These are phyloP conservation scores for Ophiosphaerella herpotricha DNA, from an alignment of 2,329 filamentous ascomycete genomes.

Conservation along the genomic window DNA sequence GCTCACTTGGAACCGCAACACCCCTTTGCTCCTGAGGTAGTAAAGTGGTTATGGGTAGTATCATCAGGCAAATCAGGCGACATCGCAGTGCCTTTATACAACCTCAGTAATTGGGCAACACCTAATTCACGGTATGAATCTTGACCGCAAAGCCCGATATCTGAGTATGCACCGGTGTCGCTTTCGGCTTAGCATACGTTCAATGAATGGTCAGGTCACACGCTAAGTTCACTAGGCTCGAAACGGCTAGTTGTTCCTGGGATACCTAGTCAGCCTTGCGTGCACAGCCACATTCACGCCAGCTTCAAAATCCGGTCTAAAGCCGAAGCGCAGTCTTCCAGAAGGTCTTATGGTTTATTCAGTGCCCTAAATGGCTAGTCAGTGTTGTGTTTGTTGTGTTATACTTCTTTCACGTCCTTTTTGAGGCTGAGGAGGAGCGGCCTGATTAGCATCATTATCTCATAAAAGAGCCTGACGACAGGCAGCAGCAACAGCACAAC, in stretches of 20 bases:
- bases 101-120: not conserved
- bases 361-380: conserved; percentile 5
- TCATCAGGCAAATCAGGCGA: not conserved
- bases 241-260: too few species aligned
- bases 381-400: too few species aligned
- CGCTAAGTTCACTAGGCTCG: not conserved
- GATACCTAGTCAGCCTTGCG: conserved; percentile 19
- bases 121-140: not conserved
- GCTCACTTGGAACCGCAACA: not conserved
- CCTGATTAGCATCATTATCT: too few species aligned
- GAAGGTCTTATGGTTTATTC: not conserved
- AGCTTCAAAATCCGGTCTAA: not conserved
- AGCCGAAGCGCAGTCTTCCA: conserved; percentile 5
- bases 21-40: not conserved
- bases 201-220: conserved; percentile 5
- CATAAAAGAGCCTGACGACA: too few species aligned
- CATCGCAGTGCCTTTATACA: conserved; percentile 5
- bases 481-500: too few species aligned
- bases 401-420: too few species aligned
- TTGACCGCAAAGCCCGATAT: not conserved
- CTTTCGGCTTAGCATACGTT: not conserved
- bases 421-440: too few species aligned
- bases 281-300: conserved; percentile 10
- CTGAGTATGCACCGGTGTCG: conserved; percentile 8
- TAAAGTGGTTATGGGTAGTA: not conserved